Conservation (phyloP, 208 protist species). For the Naegleria lovaniensis region DNA sequence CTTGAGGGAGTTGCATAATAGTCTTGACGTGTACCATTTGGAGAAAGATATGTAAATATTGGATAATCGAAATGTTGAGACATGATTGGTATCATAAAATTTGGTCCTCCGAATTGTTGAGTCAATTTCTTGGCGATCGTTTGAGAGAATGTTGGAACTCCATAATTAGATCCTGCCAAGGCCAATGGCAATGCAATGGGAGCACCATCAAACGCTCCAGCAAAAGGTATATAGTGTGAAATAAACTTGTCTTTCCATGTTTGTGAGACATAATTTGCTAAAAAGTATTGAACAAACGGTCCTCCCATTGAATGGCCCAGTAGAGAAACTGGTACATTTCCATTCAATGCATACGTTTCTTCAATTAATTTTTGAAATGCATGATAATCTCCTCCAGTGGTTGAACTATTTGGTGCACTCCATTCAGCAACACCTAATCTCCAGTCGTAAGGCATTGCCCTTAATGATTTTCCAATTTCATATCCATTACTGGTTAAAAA, state of each 20-base stretch:
- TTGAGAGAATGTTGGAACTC: background rate
- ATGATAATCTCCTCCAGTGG: background rate
- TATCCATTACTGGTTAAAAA: background rate
- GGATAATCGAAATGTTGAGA: background rate
- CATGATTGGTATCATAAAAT: background rate
- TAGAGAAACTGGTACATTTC: background rate
- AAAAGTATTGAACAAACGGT: constrained; percentile 3
- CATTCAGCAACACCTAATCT: background rate
- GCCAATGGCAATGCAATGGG: background rate
- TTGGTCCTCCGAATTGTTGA: background rate
- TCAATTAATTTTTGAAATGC: background rate
- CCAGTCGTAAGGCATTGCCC: background rate
- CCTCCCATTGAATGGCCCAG: background rate
- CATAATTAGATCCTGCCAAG: background rate
- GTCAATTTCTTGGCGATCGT: background rate
- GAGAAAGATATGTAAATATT: background rate
- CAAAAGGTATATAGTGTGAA: background rate
- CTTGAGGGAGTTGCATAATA: background rate
- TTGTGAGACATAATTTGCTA: constrained; percentile 15
- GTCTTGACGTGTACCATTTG: background rate
- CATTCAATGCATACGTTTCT: background rate
- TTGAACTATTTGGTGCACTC: background rate
- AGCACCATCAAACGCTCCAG: background rate
- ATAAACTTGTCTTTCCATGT: constrained; percentile 28
- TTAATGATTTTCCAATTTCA: background rate